Evolutionary conservation across 1,284 basidiomycete genomes (phyloP).

Genomic region (Ganoderma resinaceum): DNA sequence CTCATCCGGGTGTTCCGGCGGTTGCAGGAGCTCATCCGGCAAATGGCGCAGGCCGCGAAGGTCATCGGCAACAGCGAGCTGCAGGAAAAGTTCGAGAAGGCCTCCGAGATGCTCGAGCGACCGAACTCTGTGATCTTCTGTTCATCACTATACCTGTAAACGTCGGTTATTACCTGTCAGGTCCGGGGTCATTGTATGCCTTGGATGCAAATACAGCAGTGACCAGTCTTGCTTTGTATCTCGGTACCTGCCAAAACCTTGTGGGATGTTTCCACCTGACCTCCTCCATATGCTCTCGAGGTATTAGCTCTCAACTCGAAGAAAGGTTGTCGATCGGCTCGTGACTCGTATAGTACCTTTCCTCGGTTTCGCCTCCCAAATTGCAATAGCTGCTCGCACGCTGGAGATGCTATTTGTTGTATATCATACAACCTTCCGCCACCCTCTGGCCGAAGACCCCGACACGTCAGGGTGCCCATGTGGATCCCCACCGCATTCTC

Average conservation of each 20-base stretch:
- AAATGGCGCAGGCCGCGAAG: constrained; percentile 95
- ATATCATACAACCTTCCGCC: not conserved
- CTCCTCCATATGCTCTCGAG: constrained; percentile 60
- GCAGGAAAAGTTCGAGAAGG: constrained; percentile 89
- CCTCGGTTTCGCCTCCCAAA: not conserved
- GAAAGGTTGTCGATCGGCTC: constrained; percentile 71
- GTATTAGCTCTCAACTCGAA: constrained; percentile 53
- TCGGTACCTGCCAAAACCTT: not conserved
- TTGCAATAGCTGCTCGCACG: not conserved
- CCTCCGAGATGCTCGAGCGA: constrained; percentile 89
- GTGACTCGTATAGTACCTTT: not conserved
- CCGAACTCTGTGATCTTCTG: constrained; percentile 96
- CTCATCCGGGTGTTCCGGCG: constrained; percentile 95
- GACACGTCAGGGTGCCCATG: not conserved
- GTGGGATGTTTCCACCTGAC: constrained; percentile 29
- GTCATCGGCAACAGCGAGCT: constrained; percentile 96
- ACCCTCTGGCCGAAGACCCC: not conserved
- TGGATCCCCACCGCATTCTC: not conserved
- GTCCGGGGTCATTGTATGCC: too few species aligned
- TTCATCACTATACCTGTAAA: constrained; percentile 79
- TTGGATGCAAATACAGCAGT: not conserved
- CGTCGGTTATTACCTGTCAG: constrained; percentile 17
- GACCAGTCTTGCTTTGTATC: not conserved
- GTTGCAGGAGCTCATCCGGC: constrained; percentile 92
- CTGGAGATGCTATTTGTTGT: not conserved